Evolutionary conservation across 2,329 filamentous ascomycete species (phyloP), one percentile per base, ranked within the genome.

Genomic region (Plenodomus lindquistii): DNA sequence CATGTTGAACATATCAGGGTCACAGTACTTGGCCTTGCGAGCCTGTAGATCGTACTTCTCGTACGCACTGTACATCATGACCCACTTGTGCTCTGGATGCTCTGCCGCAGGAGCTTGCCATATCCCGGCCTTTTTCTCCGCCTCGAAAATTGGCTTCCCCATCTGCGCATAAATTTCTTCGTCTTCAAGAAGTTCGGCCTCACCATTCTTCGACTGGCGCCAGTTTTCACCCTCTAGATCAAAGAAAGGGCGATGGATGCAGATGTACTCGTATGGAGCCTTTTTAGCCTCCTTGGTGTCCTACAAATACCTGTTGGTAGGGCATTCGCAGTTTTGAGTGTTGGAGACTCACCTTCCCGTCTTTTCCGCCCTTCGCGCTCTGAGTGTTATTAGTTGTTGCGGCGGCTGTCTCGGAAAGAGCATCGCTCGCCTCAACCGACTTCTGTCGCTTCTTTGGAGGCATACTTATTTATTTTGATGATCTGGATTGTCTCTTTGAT

Each of bases 41-140:
- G 10, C 11, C 5, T 42, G 37, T 1, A 52, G 35, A 18, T 44
- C 37, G 15, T 16, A 39, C 38, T 46, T 55, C n/a, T 50, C 38
- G 46, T 44, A 61, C 17, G 44, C 49, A n/a, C 42, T 37, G 43
- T 46, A 44, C 52, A 59, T 45, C 6, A 61, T 62, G 5, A 63
- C 42, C 59, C 60, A 63, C 42, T 62, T 63, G 43, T 54, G 52
- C 11, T 46, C 46, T 10, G 38, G 38, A 18, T 54, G 40, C 1
- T 60, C 35, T 8, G 20, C 17, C 7, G 55, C 45, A 19, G 46
- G 31, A 15, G 45, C 16, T n/a, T 48, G 36, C 20, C 42, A 47
- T 13, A 59, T 45, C 4, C 36, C 42, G 2, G 41, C 42, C 5
- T 44, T 29, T 15, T 29, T 20, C n/a, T 54, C 54, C 17, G 43